Evolutionary conservation across 106 monocot species (phyloP).

Genomic region (Platanthera guangdongensis): DNA sequence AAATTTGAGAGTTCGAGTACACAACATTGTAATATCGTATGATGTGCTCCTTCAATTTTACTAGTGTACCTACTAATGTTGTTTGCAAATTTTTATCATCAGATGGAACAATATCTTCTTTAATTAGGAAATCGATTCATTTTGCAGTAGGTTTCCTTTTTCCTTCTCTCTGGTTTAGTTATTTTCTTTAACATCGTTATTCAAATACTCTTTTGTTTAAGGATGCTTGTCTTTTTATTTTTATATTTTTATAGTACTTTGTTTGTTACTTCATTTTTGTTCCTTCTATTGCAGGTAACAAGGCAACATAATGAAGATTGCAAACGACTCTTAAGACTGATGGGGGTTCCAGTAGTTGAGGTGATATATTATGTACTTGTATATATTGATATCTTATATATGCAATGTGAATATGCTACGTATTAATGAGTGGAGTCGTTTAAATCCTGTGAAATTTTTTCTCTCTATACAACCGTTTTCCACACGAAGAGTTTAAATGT

Average conservation of each 20-base stretch:
- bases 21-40: background rate
- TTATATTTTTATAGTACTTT: background rate
- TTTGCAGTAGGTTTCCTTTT: background rate
- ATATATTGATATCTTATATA: background rate
- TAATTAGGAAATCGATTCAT: background rate
- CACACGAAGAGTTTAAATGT: too few relatives aligned
- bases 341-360: slow-evolving; percentile 87
- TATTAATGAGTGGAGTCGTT: background rate
- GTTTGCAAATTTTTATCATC: background rate
- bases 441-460: background rate
- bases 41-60: background rate
- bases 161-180: background rate
- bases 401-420: background rate
- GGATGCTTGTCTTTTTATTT: background rate
- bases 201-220: background rate
- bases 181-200: background rate
- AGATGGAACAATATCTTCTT: background rate
- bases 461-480: too few relatives aligned
- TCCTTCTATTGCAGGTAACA: slow-evolving; percentile 44
- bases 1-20: background rate
- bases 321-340: slow-evolving; percentile 75
- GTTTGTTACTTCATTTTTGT: background rate
- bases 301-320: slow-evolving; percentile 89
- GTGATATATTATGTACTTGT: slow-evolving; percentile 12
- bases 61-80: background rate